These are phyloP conservation scores for Pachysandra terminalis DNA, from an alignment of 164 flowering plant genomes.

Conservation along the genomic window DNA sequence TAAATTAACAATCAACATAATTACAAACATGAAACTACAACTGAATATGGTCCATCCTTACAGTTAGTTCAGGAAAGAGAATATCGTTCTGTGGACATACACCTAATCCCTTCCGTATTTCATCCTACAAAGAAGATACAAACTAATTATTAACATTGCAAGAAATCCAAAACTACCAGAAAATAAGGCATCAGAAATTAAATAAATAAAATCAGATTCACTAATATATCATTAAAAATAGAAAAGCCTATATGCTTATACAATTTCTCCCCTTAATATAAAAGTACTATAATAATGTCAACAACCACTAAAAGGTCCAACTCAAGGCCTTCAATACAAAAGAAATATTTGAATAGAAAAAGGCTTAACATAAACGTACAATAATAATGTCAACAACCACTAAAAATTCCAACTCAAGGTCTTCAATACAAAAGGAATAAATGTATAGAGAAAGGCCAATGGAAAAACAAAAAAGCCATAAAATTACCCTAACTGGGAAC, in stretches of 20 bases:
- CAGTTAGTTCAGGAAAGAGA: constrained; percentile 91
- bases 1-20: not conserved
- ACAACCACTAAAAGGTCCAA: no score
- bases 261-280: not conserved
- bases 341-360: no score
- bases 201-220: not conserved
- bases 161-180: not conserved
- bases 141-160: constrained; percentile 3
- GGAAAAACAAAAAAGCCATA: not conserved
- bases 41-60: constrained; percentile 33
- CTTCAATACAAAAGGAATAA: no score
- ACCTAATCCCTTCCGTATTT: constrained; percentile 83
- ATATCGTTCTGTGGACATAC: constrained; percentile 97
- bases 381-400: no score
- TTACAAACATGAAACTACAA: constrained; percentile 1
- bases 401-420: no score
- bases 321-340: not conserved
- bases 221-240: not conserved
- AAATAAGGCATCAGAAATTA: not conserved
- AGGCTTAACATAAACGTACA: no score
- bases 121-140: constrained; percentile 61
- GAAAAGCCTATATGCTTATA: not conserved
- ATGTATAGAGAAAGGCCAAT: not conserved
- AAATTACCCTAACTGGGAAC: no score
- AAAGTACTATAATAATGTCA: not conserved